These are phyloP conservation scores for Lachnellula willkommii DNA, from an alignment of 2,329 filamentous ascomycete genomes.

Conservation along the genomic window DNA sequence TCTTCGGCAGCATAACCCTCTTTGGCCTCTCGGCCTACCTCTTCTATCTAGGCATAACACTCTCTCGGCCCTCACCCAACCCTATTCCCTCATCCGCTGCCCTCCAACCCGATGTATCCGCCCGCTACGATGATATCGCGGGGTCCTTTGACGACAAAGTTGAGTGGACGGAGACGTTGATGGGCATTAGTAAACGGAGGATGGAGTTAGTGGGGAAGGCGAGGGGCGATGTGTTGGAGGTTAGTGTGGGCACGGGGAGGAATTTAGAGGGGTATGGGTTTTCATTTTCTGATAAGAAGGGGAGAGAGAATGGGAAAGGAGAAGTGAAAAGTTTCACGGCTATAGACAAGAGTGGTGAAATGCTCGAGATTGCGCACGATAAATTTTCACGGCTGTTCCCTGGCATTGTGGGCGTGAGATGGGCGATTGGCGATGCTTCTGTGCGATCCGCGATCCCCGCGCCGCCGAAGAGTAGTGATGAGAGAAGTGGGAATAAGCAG, in stretches of 20 bases:
- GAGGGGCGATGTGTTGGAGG: constrained; percentile 54
- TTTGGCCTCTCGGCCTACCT: constrained; percentile 18
- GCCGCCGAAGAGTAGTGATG: constrained; percentile 21
- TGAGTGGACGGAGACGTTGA: constrained; percentile 51
- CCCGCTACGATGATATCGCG: constrained; percentile 36
- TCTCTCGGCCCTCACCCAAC: constrained; percentile 15
- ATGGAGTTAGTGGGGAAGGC: constrained; percentile 44
- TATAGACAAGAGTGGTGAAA: constrained; percentile 55
- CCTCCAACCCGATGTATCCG: constrained; percentile 28
- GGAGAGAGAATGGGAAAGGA: constrained; percentile 19
- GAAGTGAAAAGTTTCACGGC: constrained; percentile 54
- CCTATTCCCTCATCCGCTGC: constrained; percentile 21
- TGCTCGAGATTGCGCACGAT: constrained; percentile 53
- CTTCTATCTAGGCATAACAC: constrained; percentile 34
- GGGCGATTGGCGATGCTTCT: constrained; percentile 30
- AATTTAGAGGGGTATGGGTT: constrained; percentile 57
- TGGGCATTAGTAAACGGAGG: constrained; percentile 50
- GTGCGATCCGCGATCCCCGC: constrained; percentile 21
- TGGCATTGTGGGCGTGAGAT: constrained; percentile 37
- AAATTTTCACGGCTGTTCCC: constrained; percentile 44
- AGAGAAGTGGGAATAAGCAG: constrained; percentile 20
- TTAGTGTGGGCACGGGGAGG: constrained; percentile 58
- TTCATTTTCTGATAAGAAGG: constrained; percentile 31
- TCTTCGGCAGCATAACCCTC: constrained; percentile 19
- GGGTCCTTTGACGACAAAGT: constrained; percentile 54